phyloP scores from a whole-genome alignment of 1,284 basidiomycete genomes.

The Earliella scabrosa region DNA sequence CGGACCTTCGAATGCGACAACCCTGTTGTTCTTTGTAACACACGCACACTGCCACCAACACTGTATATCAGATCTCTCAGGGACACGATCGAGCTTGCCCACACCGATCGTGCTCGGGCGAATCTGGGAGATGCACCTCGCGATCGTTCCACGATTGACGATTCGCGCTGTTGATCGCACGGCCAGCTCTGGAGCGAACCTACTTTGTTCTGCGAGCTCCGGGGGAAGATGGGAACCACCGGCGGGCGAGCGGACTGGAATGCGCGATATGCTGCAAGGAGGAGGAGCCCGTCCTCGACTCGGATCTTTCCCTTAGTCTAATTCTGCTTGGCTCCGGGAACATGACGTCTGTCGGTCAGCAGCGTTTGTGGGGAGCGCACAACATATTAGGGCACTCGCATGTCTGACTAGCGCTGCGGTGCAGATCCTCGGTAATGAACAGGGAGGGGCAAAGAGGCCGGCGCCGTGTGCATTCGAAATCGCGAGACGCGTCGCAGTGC shows the following conservation, averaged over 20 bases:
- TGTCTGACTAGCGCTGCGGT: no score
- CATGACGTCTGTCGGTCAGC: no score
- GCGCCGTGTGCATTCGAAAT: not conserved
- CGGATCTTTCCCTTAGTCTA: conserved; percentile 26
- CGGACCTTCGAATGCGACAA: no score
- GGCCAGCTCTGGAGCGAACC: conserved; percentile 3
- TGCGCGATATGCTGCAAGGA: conserved; percentile 23
- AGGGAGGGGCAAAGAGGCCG: not conserved
- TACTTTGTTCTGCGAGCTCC: conserved; percentile 9
- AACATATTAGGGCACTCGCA: no score
- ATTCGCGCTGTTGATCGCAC: conserved; percentile 17
- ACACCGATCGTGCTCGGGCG: conserved; percentile 20
- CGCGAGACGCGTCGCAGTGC: not conserved
- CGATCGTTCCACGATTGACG: conserved; percentile 21
- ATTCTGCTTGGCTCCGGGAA: no score
- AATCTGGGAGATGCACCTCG: conserved; percentile 20
- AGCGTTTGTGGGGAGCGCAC: no score
- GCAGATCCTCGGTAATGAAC: not conserved
- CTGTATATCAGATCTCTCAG: conserved; percentile 25
- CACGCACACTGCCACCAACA: conserved; percentile 18
- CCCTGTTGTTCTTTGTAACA: conserved; percentile 17
- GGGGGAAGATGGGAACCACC: not conserved
- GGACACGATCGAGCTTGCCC: conserved; percentile 21
- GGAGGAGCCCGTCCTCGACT: not conserved
- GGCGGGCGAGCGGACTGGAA: conserved; percentile 14